Conservation (phyloP, 2,329 filamentous ascomycete species). For the Alternaria conjuncta region DNA sequence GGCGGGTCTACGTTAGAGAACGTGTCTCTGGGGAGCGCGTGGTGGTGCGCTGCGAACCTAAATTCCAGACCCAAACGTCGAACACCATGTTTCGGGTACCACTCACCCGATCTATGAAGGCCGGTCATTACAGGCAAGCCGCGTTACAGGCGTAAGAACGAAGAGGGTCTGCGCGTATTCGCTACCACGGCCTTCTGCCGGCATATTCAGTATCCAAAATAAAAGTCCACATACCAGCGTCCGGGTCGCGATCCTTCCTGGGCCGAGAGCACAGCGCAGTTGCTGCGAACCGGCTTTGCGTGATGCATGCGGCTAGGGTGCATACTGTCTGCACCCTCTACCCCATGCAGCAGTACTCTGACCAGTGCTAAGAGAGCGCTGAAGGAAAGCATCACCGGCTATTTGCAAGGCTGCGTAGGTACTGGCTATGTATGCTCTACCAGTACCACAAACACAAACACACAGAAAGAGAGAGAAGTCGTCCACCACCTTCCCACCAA, state of each 20-base stretch:
- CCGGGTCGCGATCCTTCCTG: slow-evolving; percentile 23
- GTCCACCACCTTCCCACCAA: not conserved
- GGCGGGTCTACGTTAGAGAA: not conserved
- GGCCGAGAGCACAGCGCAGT: slow-evolving; percentile 18
- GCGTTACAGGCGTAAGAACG: not conserved
- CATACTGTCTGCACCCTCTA: slow-evolving; percentile 12
- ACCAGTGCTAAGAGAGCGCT: slow-evolving; percentile 7
- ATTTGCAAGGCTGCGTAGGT: not conserved
- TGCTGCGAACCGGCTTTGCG: slow-evolving; percentile 9
- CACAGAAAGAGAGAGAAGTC: not conserved
- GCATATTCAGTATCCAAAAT: slow-evolving; percentile 8
- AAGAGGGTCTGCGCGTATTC: not conserved
- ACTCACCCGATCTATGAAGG: slow-evolving; percentile 6
- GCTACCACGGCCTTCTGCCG: slow-evolving; percentile 18
- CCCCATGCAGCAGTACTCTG: slow-evolving; percentile 3
- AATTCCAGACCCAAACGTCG: slow-evolving; percentile 3
- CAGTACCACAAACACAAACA: not conserved
- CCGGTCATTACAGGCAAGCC: not conserved
- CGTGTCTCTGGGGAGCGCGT: not conserved
- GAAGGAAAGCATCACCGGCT: not conserved
- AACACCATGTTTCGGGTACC: slow-evolving; percentile 11
- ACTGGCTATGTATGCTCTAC: not conserved
- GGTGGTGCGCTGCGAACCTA: slow-evolving; percentile 9
- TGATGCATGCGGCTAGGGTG: slow-evolving; percentile 12
- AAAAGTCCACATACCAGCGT: slow-evolving; percentile 12